These are phyloP conservation scores for Thalassiosira profunda DNA, from an alignment of 108 stramenopile genomes.

Conservation along the genomic window DNA sequence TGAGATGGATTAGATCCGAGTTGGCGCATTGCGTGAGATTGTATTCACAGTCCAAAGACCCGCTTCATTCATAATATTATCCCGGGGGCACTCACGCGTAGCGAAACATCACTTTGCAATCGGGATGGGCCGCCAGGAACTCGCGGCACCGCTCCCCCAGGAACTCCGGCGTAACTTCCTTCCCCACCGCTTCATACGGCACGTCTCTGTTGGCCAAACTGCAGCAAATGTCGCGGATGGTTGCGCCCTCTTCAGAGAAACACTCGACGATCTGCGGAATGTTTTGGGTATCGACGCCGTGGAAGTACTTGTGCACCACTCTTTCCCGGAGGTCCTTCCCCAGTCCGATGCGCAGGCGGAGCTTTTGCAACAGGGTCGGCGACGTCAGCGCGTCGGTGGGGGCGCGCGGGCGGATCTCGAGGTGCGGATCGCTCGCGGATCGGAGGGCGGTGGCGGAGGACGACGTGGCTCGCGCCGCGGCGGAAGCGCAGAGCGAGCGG, in stretches of 20 bases:
- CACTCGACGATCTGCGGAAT: slow-evolving; percentile 47
- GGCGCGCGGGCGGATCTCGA: too few relatives aligned
- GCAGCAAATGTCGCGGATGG: slow-evolving; percentile 73
- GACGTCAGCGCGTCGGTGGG: too few relatives aligned
- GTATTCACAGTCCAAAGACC: background rate
- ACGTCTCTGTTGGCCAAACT: slow-evolving; percentile 25
- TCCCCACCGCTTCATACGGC: background rate
- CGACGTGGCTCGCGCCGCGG: too few relatives aligned
- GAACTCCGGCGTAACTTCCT: slow-evolving; percentile 31
- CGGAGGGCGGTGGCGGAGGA: too few relatives aligned
- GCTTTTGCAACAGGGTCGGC: background rate
- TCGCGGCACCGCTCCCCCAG: slow-evolving; percentile 67
- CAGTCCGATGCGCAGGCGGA: background rate
- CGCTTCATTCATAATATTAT: background rate
- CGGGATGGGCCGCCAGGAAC: slow-evolving; percentile 70
- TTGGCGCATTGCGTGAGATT: background rate
- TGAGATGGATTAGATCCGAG: too few relatives aligned
- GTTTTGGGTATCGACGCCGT: slow-evolving; percentile 59
- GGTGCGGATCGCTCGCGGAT: too few relatives aligned
- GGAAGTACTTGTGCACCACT: slow-evolving; percentile 58
- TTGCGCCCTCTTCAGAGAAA: slow-evolving; percentile 44
- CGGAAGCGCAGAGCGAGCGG: too few relatives aligned
- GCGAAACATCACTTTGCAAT: slow-evolving; percentile 55
- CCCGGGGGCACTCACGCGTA: slow-evolving; percentile 24
- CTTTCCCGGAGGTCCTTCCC: slow-evolving; percentile 44